Base-by-base conservation (phyloP, 768 basidiomycete genomes). In the Termitomyces sp. region DNA sequence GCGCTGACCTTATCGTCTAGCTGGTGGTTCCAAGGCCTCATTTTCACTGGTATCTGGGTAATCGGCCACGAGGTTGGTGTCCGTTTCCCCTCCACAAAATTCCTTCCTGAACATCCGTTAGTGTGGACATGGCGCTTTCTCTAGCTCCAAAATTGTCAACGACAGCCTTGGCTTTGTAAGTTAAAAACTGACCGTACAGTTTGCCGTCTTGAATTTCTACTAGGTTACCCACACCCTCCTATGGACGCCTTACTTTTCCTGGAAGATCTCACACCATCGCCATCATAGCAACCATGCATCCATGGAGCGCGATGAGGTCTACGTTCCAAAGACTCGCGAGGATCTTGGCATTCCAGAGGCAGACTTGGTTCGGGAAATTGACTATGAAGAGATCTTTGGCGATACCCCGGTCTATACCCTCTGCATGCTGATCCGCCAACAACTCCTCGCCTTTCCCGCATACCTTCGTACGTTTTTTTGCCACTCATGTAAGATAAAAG, bases 1-100 rank as follows among this genome's bases (percentile, higher is more conserved):
- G 13, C 56, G 58, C 12, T 54, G 20, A 35, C 40, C 50, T 32
- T 52, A 14, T 51, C 54, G 26, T 55, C 7, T 30, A 82, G 80
- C 63, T 84, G 82, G 80, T 84, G 81, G 82, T 81, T 82, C 65
- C 82, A 84, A 66, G 81, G 81, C 16, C 73, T 83, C n/a, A 76
- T 80, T 32, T 78, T 83, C 58, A 81, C 81, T 4, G 82, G 81
- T 7, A 73, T 83, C 40, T 84, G 81, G 81, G 80, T 83, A 32
- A 81, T 84, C 45, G 82, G 82, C 20, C 82, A 84, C 58, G 82
- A 84, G 68, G 80, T 80, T 54, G 26, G 67, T 44, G 22, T 54
- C 9, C 24, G 51, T 50, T 28, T 28, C 9, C 53, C 53, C 53
- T 6, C 48, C 13, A 30, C 35, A 28, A 22, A 50, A 33, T 55